Base-by-base conservation (phyloP, 2,329 filamentous ascomycete genomes). In the Fusarium marasasianum region DNA sequence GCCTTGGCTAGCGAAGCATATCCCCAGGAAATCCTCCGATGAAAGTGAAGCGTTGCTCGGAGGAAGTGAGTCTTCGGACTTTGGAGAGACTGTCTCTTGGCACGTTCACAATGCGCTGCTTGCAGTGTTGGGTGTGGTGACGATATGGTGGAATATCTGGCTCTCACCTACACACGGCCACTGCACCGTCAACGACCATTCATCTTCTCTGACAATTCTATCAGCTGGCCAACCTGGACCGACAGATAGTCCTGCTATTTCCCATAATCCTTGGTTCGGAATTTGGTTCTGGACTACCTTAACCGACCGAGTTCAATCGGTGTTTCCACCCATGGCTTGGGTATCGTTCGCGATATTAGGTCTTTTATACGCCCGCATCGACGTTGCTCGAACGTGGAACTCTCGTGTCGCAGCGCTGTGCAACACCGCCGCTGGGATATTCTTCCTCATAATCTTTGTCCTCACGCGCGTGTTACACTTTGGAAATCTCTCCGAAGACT, bases 101-200 rank as follows among this genome's bases (percentile, higher is more conserved):
- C 83, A 84, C 44, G 14, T 81, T 2, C 83, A 85, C 70, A 87
- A 86, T 64, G 63, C 59, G 5, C 15, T 82, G 15, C 77, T 87
- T 10, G 58, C 83, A 7, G 72, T 71, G 4, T 66, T 86, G 18
- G 77, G 77, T 12, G 40, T 80, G 3, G 71, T 86, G 11, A 80
- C 84, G 5, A 85, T 86, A 26, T 84, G 80, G 77, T 87, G 85
- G 85, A 87, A 87, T 61, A 79, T 84, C 29, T 86, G 84, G 85
- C 75, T 86, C 3, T 85, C 85, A 5, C 81, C 81, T 0, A 81
- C 79, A 20, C 76, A 80, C 44, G 85, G 83, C 29, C 78, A 81
- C 68, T 86, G 85, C 59, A 60, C 72, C 15, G 18, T 69, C 14
- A 43, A 74, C 9, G 59, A 78, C 22, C 60, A 69, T 29, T 29